A percentile compares a stretch with the other conserved stretches of the same genome.
Conservation (phyloP, 2,329 filamentous ascomycete genomes). For the Achaetomium macrosporum region DNA sequence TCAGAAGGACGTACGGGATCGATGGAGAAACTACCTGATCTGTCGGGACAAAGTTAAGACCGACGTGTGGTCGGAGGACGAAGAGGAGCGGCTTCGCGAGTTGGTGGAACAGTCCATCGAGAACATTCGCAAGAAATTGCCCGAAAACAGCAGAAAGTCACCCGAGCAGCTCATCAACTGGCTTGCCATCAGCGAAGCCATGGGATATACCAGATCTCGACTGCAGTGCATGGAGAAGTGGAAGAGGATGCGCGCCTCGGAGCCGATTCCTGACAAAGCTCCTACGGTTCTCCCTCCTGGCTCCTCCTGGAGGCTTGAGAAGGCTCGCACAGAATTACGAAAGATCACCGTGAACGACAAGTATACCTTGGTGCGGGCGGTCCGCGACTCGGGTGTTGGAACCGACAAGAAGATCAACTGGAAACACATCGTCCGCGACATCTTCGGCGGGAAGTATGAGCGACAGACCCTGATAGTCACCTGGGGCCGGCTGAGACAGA, state of each 20-base stretch:
- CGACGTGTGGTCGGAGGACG: slow-evolving; percentile 54
- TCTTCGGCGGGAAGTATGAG: slow-evolving; percentile 19
- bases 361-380: slow-evolving; percentile 38
- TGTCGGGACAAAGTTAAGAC: slow-evolving; percentile 48
- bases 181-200: slow-evolving; percentile 55
- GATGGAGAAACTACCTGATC: slow-evolving; percentile 62
- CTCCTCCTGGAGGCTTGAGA: slow-evolving; percentile 38
- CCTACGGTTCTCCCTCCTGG: slow-evolving; percentile 21
- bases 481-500: slow-evolving; percentile 22
- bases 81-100: slow-evolving; percentile 49
- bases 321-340: slow-evolving; percentile 37
- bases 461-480: slow-evolving; percentile 19
- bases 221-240: slow-evolving; percentile 66
- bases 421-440: slow-evolving; percentile 24
- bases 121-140: slow-evolving; percentile 38
- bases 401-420: slow-evolving; percentile 46
- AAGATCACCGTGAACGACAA: slow-evolving; percentile 42
- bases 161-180: slow-evolving; percentile 58
- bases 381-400: slow-evolving; percentile 36
- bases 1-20: slow-evolving; percentile 61
- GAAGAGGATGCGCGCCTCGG: slow-evolving; percentile 41
- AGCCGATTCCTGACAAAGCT: slow-evolving; percentile 18
- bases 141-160: slow-evolving; percentile 31
- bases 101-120: slow-evolving; percentile 50
- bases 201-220: slow-evolving; percentile 56